Evolutionary conservation across 2,329 filamentous ascomycete genomes (phyloP).

Genomic region (Fusarium temperatum): DNA sequence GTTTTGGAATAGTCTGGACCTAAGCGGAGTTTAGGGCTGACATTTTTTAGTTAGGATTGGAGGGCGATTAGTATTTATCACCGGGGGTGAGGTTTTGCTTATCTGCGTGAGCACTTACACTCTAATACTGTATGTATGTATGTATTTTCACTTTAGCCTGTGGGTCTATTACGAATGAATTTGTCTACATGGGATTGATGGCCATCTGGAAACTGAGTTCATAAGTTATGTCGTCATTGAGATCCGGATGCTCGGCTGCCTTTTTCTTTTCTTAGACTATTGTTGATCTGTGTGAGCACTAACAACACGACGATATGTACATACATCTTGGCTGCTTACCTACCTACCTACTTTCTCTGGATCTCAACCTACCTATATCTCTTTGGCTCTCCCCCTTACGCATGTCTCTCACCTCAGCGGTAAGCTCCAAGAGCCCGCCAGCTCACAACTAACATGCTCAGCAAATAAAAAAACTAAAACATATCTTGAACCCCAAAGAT

Average conservation of each 20-base stretch:
- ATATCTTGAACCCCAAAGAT: conserved; percentile 4
- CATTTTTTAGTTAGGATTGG: not conserved
- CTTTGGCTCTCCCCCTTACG: not conserved
- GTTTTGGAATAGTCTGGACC: conserved; percentile 21
- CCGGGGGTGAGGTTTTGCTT: conserved; percentile 14
- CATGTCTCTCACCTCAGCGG: conserved; percentile 20
- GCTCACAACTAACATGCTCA: not conserved
- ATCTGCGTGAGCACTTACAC: not conserved
- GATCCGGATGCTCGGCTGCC: conserved; percentile 6
- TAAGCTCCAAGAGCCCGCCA: not conserved
- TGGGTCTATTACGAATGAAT: not conserved
- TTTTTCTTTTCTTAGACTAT: not conserved
- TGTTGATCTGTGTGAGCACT: conserved; percentile 31
- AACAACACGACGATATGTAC: not conserved
- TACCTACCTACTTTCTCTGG: not conserved
- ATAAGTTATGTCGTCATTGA: conserved; percentile 6
- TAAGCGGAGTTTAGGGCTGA: conserved; percentile 40
- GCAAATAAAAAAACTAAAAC: not conserved
- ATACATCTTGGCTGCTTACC: not conserved
- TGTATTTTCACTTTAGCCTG: not conserved
- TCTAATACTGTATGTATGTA: not conserved
- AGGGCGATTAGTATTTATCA: conserved; percentile 37
- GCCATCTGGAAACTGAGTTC: not conserved
- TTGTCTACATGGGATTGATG: not conserved
- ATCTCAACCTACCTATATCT: not conserved